Evolutionary conservation across 1,139 yeast genomes (phyloP), one percentile per base, ranked within the genome.

Genomic region (Kodamaea sp.): DNA sequence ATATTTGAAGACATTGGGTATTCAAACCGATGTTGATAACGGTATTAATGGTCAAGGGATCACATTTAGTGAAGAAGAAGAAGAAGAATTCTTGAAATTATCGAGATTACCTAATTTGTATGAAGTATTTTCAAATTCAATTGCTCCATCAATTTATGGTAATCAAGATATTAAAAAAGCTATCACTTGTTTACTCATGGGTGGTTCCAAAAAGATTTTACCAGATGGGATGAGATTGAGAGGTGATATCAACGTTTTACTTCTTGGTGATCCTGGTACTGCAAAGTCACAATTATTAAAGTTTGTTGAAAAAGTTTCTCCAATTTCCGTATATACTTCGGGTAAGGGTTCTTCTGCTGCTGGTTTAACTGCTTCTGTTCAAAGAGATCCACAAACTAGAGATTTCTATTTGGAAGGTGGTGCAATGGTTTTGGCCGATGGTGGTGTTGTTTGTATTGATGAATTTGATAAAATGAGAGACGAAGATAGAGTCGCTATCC

Each of bases 311-410:
- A 90, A 92, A 57, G 89, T 87, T 15, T 81, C 96, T 6, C 98
- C 98, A 4, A 89, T 92, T 46, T 81, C 97, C 1, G 92, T 92
- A 32, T 92, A 92, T 60, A 92, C 99, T 1, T 89, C 97, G 0
- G 99, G 99, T 70, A 92, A 92, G 58, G 99, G 99, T 54, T 92
- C 98, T 0, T 90, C 97, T 15, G 99, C 99, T 2, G 99, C 97
- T 5, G 99, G 99, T 79, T 76, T 92, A 62, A 92, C 99, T 1
- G 98, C 98, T 1, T 85, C 96, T 8, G 97, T 92, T 24, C 98
- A 92, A 64, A 76, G 97, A 59, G 97, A 92, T 57, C 76, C 88
- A 1, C 72, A 75, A 29, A 85, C 96, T 0, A 73, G 96, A 48
- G 98, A 92, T 53, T 92, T 92, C 59, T 92, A 86, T 60, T 70